Evolutionary conservation across 1,284 basidiomycete species (phyloP).

Genomic region (Xerocomus cyaneibrunnescens): DNA sequence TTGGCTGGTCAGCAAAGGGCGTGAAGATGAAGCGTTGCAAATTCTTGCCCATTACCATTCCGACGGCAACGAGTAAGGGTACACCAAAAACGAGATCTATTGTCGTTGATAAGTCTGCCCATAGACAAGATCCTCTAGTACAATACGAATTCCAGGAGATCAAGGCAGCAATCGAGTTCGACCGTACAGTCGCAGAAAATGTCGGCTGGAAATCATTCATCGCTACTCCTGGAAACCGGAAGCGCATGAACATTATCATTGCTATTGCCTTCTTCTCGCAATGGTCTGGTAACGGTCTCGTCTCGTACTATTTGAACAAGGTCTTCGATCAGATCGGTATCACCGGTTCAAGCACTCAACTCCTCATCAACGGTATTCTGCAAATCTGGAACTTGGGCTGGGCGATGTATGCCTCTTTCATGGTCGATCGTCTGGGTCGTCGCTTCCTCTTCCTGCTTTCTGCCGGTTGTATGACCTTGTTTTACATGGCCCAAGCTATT

Average conservation of each 20-base stretch:
- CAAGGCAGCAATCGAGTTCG: slow-evolving; percentile 67
- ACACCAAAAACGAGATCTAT: neutral
- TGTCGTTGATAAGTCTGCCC: neutral
- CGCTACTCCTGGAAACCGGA: slow-evolving; percentile 60
- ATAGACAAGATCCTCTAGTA: slow-evolving; percentile 64
- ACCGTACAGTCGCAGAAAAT: slow-evolving; percentile 53
- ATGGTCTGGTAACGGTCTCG: slow-evolving; percentile 75
- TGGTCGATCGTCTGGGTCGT: slow-evolving; percentile 61
- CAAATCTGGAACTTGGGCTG: slow-evolving; percentile 74
- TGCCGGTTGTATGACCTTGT: slow-evolving; percentile 63
- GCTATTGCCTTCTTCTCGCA: slow-evolving; percentile 72
- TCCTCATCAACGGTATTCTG: slow-evolving; percentile 71
- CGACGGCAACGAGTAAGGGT: slow-evolving; percentile 53
- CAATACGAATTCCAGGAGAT: slow-evolving; percentile 76
- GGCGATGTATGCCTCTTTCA: slow-evolving; percentile 56
- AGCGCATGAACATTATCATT: slow-evolving; percentile 66
- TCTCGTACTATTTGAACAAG: slow-evolving; percentile 73
- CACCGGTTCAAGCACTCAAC: slow-evolving; percentile 56
- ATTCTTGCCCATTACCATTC: slow-evolving; percentile 75
- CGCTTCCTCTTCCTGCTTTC: slow-evolving; percentile 67
- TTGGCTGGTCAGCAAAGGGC: slow-evolving; percentile 67
- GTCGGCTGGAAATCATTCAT: slow-evolving; percentile 63
- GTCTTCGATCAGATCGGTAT: slow-evolving; percentile 74
- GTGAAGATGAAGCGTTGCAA: slow-evolving; percentile 56
- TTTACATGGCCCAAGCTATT: slow-evolving; percentile 71